Evolutionary conservation across 257 asterid species (phyloP).

Genomic region (Solanum pimpinellifolium): DNA sequence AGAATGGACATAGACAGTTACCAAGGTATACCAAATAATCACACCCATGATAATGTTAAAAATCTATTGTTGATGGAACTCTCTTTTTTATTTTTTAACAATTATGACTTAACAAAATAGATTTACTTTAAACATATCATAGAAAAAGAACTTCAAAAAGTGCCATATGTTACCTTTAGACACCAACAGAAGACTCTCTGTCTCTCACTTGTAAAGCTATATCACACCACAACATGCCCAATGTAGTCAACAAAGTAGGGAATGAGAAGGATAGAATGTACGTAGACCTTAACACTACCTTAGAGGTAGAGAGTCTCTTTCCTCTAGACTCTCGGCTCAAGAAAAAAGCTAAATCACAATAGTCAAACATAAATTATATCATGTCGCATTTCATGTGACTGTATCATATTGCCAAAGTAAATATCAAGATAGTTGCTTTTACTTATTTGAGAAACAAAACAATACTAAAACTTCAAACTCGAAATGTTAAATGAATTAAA

Average conservation of each 20-base stretch:
- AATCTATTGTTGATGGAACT: neutral
- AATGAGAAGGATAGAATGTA: no score
- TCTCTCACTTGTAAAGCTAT: neutral
- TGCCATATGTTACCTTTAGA: neutral
- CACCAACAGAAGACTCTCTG: neutral
- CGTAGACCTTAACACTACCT: no score
- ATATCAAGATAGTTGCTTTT: neutral
- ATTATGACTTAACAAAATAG: neutral
- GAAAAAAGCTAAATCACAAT: neutral
- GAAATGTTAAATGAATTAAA: neutral
- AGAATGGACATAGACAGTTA: neutral
- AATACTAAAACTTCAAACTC: neutral
- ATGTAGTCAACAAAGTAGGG: no score
- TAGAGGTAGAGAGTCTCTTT: no score
- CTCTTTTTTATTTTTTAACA: neutral
- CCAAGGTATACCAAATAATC: neutral
- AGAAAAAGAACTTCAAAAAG: neutral
- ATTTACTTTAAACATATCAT: neutral
- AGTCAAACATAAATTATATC: neutral
- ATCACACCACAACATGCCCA: neutral
- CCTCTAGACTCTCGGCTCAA: no score
- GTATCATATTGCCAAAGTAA: neutral
- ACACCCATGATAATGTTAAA: neutral
- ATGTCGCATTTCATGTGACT: neutral
- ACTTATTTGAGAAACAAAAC: neutral